Percentiles rank a stretch among this genome's conserved stretches.
phyloP scores from a whole-genome alignment of 805 yeast genomes.

The Wickerhamiella kurtzmanii region DNA sequence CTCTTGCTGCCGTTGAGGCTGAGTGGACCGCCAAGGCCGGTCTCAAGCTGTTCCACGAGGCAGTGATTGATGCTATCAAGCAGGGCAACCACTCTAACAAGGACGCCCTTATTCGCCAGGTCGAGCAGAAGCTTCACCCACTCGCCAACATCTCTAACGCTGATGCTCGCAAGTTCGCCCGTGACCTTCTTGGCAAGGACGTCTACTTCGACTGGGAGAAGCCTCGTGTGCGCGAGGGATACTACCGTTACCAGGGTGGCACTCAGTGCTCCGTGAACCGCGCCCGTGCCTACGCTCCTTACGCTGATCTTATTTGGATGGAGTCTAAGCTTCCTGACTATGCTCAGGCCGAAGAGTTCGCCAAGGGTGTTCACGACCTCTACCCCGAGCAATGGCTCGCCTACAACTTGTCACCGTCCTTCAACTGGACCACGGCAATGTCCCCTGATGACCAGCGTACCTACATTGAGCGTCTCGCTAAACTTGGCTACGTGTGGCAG shows the following conservation, averaged over 20 bases:
- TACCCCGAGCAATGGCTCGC: slow-evolving; percentile 93
- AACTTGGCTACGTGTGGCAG: slow-evolving; percentile 93
- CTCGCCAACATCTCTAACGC: slow-evolving; percentile 59
- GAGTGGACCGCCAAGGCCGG: slow-evolving; percentile 78
- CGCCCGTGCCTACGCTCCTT: slow-evolving; percentile 90
- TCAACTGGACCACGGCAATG: slow-evolving; percentile 97
- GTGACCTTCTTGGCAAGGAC: slow-evolving; percentile 63
- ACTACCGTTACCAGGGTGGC: slow-evolving; percentile 92
- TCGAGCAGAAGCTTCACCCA: slow-evolving; percentile 59
- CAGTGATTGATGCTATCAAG: slow-evolving; percentile 71
- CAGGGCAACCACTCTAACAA: slow-evolving; percentile 46
- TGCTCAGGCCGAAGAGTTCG: slow-evolving; percentile 86
- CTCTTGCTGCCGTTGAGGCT: slow-evolving; percentile 58
- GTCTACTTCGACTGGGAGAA: slow-evolving; percentile 89
- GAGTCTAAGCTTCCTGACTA: slow-evolving; percentile 92
- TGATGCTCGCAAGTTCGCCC: slow-evolving; percentile 68
- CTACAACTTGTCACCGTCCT: slow-evolving; percentile 90
- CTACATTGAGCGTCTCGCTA: slow-evolving; percentile 71
- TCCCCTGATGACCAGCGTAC: slow-evolving; percentile 74
- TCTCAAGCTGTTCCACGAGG: slow-evolving; percentile 78
- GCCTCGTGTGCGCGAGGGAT: slow-evolving; percentile 92
- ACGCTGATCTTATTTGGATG: slow-evolving; percentile 95
- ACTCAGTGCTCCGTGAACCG: slow-evolving; percentile 95
- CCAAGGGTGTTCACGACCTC: slow-evolving; percentile 70
- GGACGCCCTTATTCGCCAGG: slow-evolving; percentile 47